Percentiles rank a stretch among this genome's conserved stretches.
These are phyloP conservation scores for Eragrostis tef DNA, from an alignment of 202 grass and related monocot genomes.

Conservation along the genomic window DNA sequence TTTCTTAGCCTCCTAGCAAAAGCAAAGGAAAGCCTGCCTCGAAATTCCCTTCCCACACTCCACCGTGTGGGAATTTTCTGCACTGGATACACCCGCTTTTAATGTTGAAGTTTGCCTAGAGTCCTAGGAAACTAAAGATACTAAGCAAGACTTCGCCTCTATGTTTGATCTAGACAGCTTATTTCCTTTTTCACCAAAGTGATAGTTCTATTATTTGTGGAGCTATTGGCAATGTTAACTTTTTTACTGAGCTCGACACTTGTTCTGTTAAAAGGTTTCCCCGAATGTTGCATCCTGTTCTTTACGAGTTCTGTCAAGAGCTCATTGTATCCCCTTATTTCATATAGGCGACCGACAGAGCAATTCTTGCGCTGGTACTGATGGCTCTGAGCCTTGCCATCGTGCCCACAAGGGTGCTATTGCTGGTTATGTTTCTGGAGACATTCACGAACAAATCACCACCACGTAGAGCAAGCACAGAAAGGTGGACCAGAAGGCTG, in stretches of 20 bases:
- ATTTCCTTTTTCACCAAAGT: background rate
- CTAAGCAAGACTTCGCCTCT: background rate
- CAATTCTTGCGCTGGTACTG: constrained; percentile 66
- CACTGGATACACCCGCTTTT: background rate
- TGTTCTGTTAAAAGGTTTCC: background rate
- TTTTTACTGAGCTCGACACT: constrained; percentile 2
- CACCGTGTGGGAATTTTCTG: background rate
- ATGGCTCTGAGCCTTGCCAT: constrained; percentile 65
- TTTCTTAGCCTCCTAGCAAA: no score
- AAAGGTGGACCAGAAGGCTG: constrained; percentile 79
- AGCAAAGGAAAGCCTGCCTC: no score
- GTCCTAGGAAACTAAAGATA: background rate
- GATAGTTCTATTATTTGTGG: background rate
- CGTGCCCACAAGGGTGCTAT: constrained; percentile 62
- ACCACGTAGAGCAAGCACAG: constrained; percentile 71
- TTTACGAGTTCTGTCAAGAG: background rate
- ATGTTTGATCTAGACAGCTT: background rate
- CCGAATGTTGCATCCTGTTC: background rate
- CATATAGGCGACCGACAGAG: constrained; percentile 71
- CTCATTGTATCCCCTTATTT: background rate
- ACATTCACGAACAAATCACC: constrained; percentile 78
- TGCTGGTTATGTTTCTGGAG: constrained; percentile 75
- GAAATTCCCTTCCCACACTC: no score
- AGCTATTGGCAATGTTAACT: background rate
- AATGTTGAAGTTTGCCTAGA: background rate